phyloP scores from a whole-genome alignment of 2,329 filamentous ascomycete genomes.

The Monosporascus sp. region DNA sequence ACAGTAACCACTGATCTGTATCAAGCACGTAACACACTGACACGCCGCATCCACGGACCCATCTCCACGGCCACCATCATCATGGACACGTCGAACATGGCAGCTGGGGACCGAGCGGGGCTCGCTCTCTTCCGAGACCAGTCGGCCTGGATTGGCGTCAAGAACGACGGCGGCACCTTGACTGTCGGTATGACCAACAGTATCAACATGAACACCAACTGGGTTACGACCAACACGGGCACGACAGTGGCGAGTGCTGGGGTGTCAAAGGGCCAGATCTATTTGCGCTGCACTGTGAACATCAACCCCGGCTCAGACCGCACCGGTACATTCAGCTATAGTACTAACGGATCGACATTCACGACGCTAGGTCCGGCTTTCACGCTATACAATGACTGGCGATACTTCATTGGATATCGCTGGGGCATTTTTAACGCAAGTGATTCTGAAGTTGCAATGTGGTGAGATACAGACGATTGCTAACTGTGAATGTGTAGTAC shows the following conservation, averaged over 20 bases:
- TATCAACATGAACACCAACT: slow-evolving; percentile 30
- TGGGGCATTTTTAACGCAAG: slow-evolving; percentile 41
- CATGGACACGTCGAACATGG: slow-evolving; percentile 43
- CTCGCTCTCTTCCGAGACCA: slow-evolving; percentile 48
- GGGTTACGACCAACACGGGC: slow-evolving; percentile 23
- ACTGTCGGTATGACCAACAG: slow-evolving; percentile 30
- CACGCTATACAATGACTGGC: slow-evolving; percentile 35
- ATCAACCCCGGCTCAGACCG: slow-evolving; percentile 24
- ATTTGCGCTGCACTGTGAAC: slow-evolving; percentile 31
- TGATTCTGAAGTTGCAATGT: not conserved
- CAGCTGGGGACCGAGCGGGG: slow-evolving; percentile 46
- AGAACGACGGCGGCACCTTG: slow-evolving; percentile 27
- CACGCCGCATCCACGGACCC: slow-evolving; percentile 40
- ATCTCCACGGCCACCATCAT: slow-evolving; percentile 43
- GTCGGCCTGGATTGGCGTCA: slow-evolving; percentile 47
- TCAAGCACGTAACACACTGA: slow-evolving; percentile 40
- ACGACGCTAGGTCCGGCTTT: slow-evolving; percentile 27
- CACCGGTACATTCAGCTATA: slow-evolving; percentile 35
- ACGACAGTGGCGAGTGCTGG: slow-evolving; percentile 23
- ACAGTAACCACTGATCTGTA: slow-evolving; percentile 48
- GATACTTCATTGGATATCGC: slow-evolving; percentile 43
- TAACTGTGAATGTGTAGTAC: too few relatives aligned
- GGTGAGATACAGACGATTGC: too few relatives aligned
- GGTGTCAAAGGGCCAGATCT: slow-evolving; percentile 27
- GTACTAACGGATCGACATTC: slow-evolving; percentile 35